phyloP scores from a whole-genome alignment of 1,139 yeast genomes.

The Diutina siamensis region DNA sequence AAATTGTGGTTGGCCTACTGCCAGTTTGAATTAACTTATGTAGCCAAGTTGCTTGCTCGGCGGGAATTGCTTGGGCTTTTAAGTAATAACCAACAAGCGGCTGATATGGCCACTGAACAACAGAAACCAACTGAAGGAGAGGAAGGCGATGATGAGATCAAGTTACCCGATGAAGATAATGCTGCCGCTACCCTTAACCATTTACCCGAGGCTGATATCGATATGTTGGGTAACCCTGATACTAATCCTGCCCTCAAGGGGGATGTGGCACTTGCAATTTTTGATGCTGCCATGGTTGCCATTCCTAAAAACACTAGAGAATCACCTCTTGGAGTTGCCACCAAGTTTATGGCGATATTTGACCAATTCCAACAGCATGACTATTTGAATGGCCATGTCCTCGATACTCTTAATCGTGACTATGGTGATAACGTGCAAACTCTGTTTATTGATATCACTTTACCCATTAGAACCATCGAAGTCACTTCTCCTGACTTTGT shows the following conservation, averaged over 20 bases:
- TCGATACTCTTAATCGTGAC: slow-evolving; percentile 35
- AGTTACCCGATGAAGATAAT: slow-evolving; percentile 9
- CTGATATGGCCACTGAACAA: slow-evolving; percentile 44
- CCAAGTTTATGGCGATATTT: slow-evolving; percentile 41
- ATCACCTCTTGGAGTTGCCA: slow-evolving; percentile 32
- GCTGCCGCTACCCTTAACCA: slow-evolving; percentile 10
- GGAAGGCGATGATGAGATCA: slow-evolving; percentile 13
- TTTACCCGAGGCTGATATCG: slow-evolving; percentile 84
- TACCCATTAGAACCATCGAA: slow-evolving; percentile 50
- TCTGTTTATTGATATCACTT: slow-evolving; percentile 44
- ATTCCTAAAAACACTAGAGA: slow-evolving; percentile 17
- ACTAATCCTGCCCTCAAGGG: slow-evolving; percentile 88
- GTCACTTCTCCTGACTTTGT: slow-evolving; percentile 35
- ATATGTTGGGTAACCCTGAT: slow-evolving; percentile 74
- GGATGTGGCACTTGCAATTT: slow-evolving; percentile 74
- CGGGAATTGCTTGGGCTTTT: slow-evolving; percentile 71
- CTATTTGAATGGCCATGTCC: slow-evolving; percentile 54
- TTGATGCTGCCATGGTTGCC: slow-evolving; percentile 57
- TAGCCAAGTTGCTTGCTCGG: slow-evolving; percentile 73
- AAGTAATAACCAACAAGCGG: slow-evolving; percentile 58
- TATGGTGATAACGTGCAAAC: slow-evolving; percentile 30
- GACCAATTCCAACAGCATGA: slow-evolving; percentile 60
- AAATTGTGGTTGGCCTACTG: slow-evolving; percentile 79
- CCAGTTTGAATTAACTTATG: slow-evolving; percentile 77
- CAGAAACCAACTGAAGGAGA: slow-evolving; percentile 40